Evolutionary conservation across 2,329 filamentous ascomycete genomes (phyloP).

Genomic region (Parastagonospora avenae): DNA sequence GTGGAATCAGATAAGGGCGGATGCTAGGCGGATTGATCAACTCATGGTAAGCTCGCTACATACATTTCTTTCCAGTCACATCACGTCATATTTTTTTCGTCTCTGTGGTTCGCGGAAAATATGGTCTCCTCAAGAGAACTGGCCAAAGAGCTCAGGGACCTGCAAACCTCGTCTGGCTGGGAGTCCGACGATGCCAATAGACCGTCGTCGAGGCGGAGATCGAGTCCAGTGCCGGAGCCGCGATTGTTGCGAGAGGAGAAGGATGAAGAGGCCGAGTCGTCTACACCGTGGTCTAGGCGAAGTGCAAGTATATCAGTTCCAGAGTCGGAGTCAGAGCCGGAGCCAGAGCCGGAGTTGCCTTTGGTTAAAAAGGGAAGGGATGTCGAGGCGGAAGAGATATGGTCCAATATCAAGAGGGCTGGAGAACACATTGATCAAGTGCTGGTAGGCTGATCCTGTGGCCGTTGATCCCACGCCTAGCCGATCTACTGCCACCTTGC

Average conservation of each 20-base stretch:
- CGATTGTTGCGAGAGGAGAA: too few species aligned
- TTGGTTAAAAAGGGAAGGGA: not conserved
- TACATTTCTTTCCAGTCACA: not conserved
- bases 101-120: too few species aligned
- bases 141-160: too few species aligned
- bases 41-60: slow-evolving; percentile 50
- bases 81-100: not conserved
- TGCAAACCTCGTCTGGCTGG: too few species aligned
- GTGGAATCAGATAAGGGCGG: slow-evolving; percentile 55
- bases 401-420: not conserved
- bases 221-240: too few species aligned
- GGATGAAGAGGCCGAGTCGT: too few species aligned
- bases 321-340: not conserved
- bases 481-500: not conserved
- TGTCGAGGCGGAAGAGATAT: not conserved
- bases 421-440: not conserved
- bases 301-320: not conserved
- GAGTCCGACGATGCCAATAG: too few species aligned
- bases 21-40: slow-evolving; percentile 52
- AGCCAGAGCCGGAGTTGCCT: too few species aligned
- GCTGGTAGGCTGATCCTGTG: not conserved
- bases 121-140: too few species aligned
- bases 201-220: not conserved
- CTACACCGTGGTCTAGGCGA: too few species aligned
- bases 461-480: not conserved